A percentile compares a stretch with the other conserved stretches of the same genome.
Evolutionary conservation across 2,329 filamentous ascomycete genomes (phyloP).

Genomic region (Chaetomiaceae sp.): DNA sequence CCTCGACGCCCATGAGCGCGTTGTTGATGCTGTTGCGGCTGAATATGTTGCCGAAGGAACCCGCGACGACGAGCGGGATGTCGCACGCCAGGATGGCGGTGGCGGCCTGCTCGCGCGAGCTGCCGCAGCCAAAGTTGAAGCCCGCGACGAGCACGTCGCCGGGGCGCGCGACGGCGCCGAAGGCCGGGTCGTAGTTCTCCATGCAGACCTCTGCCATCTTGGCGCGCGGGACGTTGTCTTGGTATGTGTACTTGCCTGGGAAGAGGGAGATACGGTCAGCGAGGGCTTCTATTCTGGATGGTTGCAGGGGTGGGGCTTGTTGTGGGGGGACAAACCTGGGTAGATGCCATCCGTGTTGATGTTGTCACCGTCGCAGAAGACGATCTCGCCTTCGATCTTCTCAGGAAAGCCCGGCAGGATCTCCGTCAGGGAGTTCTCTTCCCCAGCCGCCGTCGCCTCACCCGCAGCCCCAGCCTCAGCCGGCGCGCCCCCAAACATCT

Average conservation of each 20-base stretch:
- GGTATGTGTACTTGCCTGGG: conserved; percentile 78
- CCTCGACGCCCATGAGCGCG: conserved; percentile 64
- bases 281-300: too few relatives aligned
- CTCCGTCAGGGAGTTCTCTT: conserved; percentile 49
- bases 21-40: conserved; percentile 74
- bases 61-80: conserved; percentile 73
- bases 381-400: conserved; percentile 74
- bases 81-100: conserved; percentile 77
- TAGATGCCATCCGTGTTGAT: conserved; percentile 93
- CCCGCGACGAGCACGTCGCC: conserved; percentile 80
- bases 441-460: conserved; percentile 22
- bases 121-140: conserved; percentile 84
- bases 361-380: conserved; percentile 76
- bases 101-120: conserved; percentile 77
- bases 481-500: conserved; percentile 33
- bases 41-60: conserved; percentile 82
- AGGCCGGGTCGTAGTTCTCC: conserved; percentile 82
- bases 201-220: conserved; percentile 88
- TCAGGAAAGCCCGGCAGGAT: conserved; percentile 83
- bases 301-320: too few relatives aligned
- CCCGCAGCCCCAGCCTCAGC: too few relatives aligned
- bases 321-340: too few relatives aligned
- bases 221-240: conserved; percentile 69
- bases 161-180: conserved; percentile 54
- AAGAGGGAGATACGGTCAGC: too few relatives aligned